Conservation (phyloP, 495 filamentous ascomycete genomes). For the Neurospora hispaniola region DNA sequence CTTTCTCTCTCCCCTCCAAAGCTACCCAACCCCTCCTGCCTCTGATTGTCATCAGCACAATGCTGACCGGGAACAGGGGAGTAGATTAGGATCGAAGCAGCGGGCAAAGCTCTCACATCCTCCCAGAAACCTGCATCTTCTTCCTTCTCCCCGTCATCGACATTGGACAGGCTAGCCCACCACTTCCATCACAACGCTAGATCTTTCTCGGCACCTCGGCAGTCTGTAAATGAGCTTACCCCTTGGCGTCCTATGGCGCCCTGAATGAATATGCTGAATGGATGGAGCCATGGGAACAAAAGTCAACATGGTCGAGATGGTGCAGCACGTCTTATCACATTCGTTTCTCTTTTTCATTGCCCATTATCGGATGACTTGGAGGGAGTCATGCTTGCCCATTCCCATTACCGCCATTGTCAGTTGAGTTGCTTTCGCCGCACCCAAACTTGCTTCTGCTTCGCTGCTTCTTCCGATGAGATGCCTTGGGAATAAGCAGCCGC, state of each 20-base stretch:
- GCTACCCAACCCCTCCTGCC: not conserved
- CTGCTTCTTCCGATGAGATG: not conserved
- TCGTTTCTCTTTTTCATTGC: not conserved
- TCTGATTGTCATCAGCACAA: not conserved
- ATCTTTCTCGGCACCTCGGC: not conserved
- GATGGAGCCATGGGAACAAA: not conserved
- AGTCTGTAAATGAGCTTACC: not conserved
- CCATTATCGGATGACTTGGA: not conserved
- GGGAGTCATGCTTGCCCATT: not conserved
- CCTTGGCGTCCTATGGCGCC: not conserved
- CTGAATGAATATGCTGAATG: not conserved
- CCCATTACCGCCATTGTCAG: not conserved
- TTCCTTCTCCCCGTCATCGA: not conserved
- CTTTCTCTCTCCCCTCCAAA: not conserved
- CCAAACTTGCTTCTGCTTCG: not conserved
- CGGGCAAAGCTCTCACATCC: not conserved
- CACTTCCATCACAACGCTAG: not conserved
- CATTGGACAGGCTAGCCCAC: not conserved
- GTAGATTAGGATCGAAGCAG: not conserved
- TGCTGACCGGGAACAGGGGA: not conserved
- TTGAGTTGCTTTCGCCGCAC: not conserved
- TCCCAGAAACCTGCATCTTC: not conserved
- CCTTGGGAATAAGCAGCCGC: not conserved
- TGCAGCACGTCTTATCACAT: not conserved
- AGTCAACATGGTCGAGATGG: not conserved